Conservation (phyloP, 1,284 basidiomycete genomes). For the Fistulinella staudtii region DNA sequence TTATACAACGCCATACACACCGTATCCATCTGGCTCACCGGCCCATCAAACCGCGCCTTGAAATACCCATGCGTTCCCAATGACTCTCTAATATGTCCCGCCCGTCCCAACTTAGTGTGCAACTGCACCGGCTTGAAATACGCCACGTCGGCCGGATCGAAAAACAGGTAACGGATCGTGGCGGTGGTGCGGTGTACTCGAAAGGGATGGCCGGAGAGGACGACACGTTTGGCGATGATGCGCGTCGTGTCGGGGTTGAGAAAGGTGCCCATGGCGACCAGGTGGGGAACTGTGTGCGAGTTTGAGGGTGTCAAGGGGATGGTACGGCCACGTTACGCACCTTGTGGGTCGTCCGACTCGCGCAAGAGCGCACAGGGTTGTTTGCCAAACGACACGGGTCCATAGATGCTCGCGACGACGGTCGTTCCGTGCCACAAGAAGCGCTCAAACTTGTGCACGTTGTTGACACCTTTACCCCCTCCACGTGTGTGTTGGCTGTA, state of each 20-base stretch:
- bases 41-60: constrained; percentile 96
- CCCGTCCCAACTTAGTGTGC: constrained; percentile 88
- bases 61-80: constrained; percentile 99
- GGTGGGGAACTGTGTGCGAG: constrained; percentile 64
- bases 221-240: constrained; percentile 87
- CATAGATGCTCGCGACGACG: constrained; percentile 83
- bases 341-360: constrained; percentile 59
- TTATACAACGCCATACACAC: constrained; percentile 91
- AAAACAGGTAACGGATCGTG: constrained; percentile 98
- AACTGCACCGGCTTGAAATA: constrained; percentile 95
- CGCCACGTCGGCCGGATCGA: constrained; percentile 87
- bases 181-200: constrained; percentile 98
- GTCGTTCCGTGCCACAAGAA: constrained; percentile 83
- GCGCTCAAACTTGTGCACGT: constrained; percentile 97
- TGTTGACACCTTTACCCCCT: constrained; percentile 88
- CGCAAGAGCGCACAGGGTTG: constrained; percentile 73
- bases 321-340: too few species aligned
- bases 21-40: constrained; percentile 95
- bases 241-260: constrained; percentile 88
- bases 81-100: constrained; percentile 90
- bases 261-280: constrained; percentile 91
- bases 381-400: constrained; percentile 87
- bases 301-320: too few species aligned
- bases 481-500: constrained; percentile 92
- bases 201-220: constrained; percentile 95